Conservation (phyloP, 2,329 filamentous ascomycete species). For the Fusarium vanettenii region DNA sequence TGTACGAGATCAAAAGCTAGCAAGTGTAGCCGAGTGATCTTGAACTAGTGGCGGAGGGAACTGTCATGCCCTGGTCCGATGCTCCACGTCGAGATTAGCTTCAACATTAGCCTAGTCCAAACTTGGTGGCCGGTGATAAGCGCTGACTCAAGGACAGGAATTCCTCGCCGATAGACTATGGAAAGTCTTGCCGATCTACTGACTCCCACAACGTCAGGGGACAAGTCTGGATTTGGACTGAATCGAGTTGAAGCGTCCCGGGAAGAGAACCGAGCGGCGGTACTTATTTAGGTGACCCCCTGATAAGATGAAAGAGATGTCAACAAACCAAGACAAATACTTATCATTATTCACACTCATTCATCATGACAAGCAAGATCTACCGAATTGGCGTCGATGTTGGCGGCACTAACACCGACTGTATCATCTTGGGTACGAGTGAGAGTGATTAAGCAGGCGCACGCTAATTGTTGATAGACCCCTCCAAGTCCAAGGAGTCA, state of each 20-base stretch:
- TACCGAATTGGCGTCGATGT: conserved; percentile 14
- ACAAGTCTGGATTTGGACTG: background rate
- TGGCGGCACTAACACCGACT: conserved; percentile 5
- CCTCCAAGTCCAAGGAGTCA: conserved; percentile 39
- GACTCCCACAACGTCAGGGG: background rate
- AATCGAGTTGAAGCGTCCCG: background rate
- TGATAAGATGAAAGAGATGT: background rate
- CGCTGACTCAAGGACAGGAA: background rate
- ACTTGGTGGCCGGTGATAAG: background rate
- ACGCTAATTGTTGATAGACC: background rate
- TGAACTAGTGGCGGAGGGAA: background rate
- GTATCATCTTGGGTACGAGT: background rate
- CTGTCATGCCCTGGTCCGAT: background rate
- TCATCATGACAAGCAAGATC: background rate
- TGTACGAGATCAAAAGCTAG: background rate
- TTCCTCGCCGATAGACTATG: background rate
- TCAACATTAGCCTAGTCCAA: background rate
- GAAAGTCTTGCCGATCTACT: background rate
- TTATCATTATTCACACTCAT: background rate
- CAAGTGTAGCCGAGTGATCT: background rate
- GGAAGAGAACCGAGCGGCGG: background rate
- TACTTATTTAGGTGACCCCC: background rate
- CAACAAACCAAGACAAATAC: background rate
- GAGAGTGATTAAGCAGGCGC: background rate
- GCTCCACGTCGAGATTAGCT: background rate